Base-by-base conservation (phyloP, 176 grass and related monocot genomes). In the Cymbopogon citratus region DNA sequence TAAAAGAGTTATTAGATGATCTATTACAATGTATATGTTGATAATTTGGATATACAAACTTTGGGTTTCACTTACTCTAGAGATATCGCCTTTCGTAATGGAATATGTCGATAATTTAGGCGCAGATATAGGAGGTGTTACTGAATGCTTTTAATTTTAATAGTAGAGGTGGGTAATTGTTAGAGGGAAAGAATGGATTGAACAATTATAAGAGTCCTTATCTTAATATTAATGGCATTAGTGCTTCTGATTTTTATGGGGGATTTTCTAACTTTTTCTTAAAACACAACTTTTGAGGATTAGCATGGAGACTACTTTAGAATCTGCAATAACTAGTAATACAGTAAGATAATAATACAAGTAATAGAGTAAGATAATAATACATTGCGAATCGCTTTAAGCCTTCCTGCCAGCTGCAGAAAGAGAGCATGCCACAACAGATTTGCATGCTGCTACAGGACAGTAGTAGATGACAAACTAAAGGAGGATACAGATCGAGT, bases 391-490 rank as follows among this genome's bases (percentile, higher is more conserved):
- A 51, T 73, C 25, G 13, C 25, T 73, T 51, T 51, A 73, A 51
- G 25, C 70, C 56, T 12, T 11, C n/a, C n/a, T 60, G 9, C 27
- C 45, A 75, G 29, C 18, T 34, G 48, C 72, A 56, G 18, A 29
- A 54, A n/a, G 24, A n/a, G 24, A 60, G n/a, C 56, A 19, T 38
- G 35, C 34, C 19, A 39, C 16, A 57, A 9, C 52, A n/a, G n/a
- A 57, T 10, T 35, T 38, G 18, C 33, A 38, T 38, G 35, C 35
- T 69, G 48, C 45, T 31, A 75, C 28, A 36, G 28, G 28, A 56
- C 72, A 56, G 28, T 12, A 74, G 46, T 54, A 34, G 29, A 75
- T 54, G 72, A 75, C 48, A 75, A 75, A 75, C 16, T 60, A 60
- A 25, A 60, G n/a, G 21, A n/a, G 14, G 56, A 25, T 60, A 25